Percentiles rank a stretch among this genome's conserved stretches.
Conservation (phyloP, 768 basidiomycete species). For the Mycena vitilis region DNA sequence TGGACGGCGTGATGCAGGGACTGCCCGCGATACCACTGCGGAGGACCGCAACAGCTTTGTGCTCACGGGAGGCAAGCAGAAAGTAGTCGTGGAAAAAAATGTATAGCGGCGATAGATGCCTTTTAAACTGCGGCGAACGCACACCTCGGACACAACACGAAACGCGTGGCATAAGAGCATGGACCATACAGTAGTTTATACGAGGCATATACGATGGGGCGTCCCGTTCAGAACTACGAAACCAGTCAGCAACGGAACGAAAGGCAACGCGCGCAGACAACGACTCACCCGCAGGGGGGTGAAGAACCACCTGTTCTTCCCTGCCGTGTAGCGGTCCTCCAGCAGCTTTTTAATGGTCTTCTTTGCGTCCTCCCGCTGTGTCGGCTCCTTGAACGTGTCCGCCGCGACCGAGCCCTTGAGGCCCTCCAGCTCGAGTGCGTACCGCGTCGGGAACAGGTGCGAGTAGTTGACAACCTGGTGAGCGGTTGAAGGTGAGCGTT, state of each 20-base stretch:
- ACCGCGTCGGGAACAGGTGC: slow-evolving; percentile 99
- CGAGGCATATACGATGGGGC: slow-evolving; percentile 8
- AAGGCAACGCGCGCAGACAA: not conserved
- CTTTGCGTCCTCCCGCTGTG: slow-evolving; percentile 94
- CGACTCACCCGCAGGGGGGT: slow-evolving; percentile 76
- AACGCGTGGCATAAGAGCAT: slow-evolving; percentile 33
- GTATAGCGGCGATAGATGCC: not conserved
- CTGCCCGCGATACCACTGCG: slow-evolving; percentile 58
- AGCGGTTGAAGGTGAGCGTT: not conserved
- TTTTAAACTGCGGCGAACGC: not conserved
- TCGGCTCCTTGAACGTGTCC: slow-evolving; percentile 98
- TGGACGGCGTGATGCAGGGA: slow-evolving; percentile 55
- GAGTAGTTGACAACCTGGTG: slow-evolving; percentile 93
- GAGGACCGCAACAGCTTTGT: slow-evolving; percentile 45
- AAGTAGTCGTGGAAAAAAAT: not conserved
- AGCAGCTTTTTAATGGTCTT: slow-evolving; percentile 96
- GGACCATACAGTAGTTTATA: slow-evolving; percentile 37
- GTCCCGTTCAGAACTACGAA: slow-evolving; percentile 49
- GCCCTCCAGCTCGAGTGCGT: slow-evolving; percentile 95
- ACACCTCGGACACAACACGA: not conserved
- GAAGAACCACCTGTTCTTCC: slow-evolving; percentile 99
- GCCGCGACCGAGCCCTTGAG: slow-evolving; percentile 86
- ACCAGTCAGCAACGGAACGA: slow-evolving; percentile 15
- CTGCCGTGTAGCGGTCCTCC: slow-evolving; percentile 92
- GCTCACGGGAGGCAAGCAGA: slow-evolving; percentile 26